These are phyloP conservation scores for Globisporangium camurandrum DNA, from an alignment of 352 stramenopile genomes.

Conservation along the genomic window DNA sequence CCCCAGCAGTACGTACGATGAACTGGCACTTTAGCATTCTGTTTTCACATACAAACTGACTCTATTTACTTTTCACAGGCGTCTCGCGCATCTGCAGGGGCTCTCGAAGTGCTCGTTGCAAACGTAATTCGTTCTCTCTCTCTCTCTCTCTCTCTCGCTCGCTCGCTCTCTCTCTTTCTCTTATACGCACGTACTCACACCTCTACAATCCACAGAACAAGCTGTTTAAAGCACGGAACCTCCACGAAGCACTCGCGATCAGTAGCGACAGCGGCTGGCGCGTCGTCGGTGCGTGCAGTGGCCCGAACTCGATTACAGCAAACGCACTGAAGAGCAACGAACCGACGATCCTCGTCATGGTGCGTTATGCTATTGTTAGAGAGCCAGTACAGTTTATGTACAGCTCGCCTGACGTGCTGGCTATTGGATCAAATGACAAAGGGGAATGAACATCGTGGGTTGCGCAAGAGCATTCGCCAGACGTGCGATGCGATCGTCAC, in stretches of 20 bases:
- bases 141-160: too few relatives aligned
- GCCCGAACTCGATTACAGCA: constrained; percentile 59
- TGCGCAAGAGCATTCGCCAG: constrained; percentile 64
- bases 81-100: constrained; percentile 64
- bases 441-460: constrained; percentile 73
- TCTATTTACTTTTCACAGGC: constrained; percentile 18
- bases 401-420: neutral
- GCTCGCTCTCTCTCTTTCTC: too few relatives aligned
- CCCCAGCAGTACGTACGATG: constrained; percentile 44
- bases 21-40: neutral
- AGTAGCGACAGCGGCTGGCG: constrained; percentile 64
- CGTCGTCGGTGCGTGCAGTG: constrained; percentile 62
- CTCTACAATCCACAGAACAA: constrained; percentile 51
- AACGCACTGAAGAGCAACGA: constrained; percentile 34
- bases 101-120: constrained; percentile 65
- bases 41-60: neutral
- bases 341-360: constrained; percentile 80
- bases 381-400: neutral
- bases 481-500: constrained; percentile 69
- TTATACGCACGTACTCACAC: too few relatives aligned
- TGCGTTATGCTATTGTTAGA: constrained; percentile 11
- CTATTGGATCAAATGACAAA: constrained; percentile 6
- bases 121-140: constrained; percentile 34
- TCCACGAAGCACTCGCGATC: constrained; percentile 61
- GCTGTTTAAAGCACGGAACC: constrained; percentile 54